These are phyloP conservation scores for Coemansia sp. DNA, from an alignment of 192 early-diverging fungal genomes.

Conservation along the genomic window DNA sequence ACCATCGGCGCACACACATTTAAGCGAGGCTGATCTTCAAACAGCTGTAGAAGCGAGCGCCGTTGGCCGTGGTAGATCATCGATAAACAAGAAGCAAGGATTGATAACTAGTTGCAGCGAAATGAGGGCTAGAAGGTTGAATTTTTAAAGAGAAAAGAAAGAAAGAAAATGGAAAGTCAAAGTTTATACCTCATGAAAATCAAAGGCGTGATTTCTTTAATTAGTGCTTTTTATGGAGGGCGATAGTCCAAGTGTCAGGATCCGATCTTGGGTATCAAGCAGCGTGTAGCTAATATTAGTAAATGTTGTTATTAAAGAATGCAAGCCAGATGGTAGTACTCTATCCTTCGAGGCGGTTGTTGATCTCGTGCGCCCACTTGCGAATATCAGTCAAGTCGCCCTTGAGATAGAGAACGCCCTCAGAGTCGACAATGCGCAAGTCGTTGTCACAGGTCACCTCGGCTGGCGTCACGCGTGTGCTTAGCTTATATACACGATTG, in stretches of 20 bases:
- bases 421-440: conserved; percentile 46
- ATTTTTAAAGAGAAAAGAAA: not conserved
- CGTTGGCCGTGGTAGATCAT: conserved; percentile 39
- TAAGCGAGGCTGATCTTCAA: conserved; percentile 62
- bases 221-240: not conserved
- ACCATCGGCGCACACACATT: conserved; percentile 97
- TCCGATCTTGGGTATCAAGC: not conserved
- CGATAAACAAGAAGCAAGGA: not conserved
- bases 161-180: not conserved
- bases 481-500: conserved; percentile 36
- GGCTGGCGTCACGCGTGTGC: conserved; percentile 36
- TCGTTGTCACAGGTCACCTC: conserved; percentile 35
- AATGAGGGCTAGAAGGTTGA: not conserved
- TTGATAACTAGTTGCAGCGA: not conserved
- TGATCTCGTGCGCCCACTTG: conserved; percentile 52
- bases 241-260: not conserved
- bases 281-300: not conserved
- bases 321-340: not conserved
- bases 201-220: too few relatives aligned
- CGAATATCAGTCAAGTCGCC: conserved; percentile 30
- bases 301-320: not conserved
- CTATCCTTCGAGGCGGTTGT: conserved; percentile 40
- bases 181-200: too few relatives aligned
- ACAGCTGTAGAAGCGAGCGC: conserved; percentile 57
- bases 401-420: conserved; percentile 47